Evolutionary conservation across 768 basidiomycete species (phyloP).

Genomic region (Cubamyces sp.): DNA sequence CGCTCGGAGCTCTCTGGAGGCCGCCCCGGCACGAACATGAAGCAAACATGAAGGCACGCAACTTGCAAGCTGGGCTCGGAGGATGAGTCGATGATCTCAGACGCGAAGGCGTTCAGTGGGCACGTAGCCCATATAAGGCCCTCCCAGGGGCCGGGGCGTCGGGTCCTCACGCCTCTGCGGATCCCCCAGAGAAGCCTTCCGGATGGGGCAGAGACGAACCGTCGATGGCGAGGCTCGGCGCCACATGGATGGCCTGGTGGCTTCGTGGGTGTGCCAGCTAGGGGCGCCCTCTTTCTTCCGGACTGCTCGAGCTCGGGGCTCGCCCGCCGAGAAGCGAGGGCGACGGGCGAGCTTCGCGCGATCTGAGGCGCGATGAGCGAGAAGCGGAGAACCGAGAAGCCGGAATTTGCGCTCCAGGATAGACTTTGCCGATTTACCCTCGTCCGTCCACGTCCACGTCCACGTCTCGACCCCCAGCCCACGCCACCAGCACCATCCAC

Average conservation of each 20-base stretch:
- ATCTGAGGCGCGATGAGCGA: conserved; percentile 14
- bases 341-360: not conserved
- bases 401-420: not conserved
- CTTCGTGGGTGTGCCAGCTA: too few relatives aligned
- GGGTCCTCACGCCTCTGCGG: not conserved
- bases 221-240: not conserved
- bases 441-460: too few relatives aligned
- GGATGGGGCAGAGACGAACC: not conserved
- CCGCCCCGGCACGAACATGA: too few relatives aligned
- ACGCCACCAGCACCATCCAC: too few relatives aligned
- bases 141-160: not conserved
- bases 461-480: too few relatives aligned
- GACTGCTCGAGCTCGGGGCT: not conserved
- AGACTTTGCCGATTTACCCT: too few relatives aligned
- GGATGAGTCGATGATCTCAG: not conserved
- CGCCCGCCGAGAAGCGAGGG: not conserved
- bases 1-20: too few relatives aligned
- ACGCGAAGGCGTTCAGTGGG: too few relatives aligned
- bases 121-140: too few relatives aligned
- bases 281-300: not conserved
- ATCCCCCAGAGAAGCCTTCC: conserved; percentile 1
- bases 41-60: too few relatives aligned
- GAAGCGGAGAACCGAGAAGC: not conserved
- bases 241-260: not conserved
- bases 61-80: not conserved